Conservation (phyloP, 352 stramenopile species). For the Pythium apleroticum region DNA sequence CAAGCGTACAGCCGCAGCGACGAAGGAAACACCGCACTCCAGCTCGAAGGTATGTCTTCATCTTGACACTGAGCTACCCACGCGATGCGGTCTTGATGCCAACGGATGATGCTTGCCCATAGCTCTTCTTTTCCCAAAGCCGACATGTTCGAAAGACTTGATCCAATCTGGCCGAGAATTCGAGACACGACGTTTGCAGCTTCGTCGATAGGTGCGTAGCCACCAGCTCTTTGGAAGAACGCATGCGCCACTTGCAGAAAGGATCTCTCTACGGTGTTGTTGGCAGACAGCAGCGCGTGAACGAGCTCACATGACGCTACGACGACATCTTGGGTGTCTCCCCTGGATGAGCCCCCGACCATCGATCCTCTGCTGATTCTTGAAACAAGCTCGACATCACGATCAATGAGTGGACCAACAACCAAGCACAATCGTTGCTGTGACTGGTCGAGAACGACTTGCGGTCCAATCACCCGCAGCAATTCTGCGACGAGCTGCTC, state of each 20-base stretch:
- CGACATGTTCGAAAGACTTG: conserved; percentile 2
- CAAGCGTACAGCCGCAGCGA: background rate
- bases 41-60: background rate
- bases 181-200: background rate
- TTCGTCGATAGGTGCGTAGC: conserved; percentile 9
- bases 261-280: background rate
- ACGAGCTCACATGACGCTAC: conserved; percentile 19
- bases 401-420: conserved; percentile 20
- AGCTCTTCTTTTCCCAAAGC: conserved; percentile 17
- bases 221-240: conserved; percentile 18
- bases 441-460: conserved; percentile 17
- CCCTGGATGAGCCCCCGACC: conserved; percentile 8
- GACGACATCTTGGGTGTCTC: conserved; percentile 9
- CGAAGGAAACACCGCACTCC: background rate
- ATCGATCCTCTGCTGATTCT: conserved; percentile 1
- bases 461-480: conserved; percentile 9
- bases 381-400: conserved; percentile 19
- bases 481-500: conserved; percentile 21
- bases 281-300: conserved; percentile 1
- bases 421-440: conserved; percentile 23
- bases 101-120: conserved; percentile 16
- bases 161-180: conserved; percentile 7
- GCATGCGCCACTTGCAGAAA: conserved; percentile 13
- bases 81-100: conserved; percentile 12
- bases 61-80: background rate